Base-by-base conservation (phyloP, 768 basidiomycete species). In the Leccinum olivaceopallidum region DNA sequence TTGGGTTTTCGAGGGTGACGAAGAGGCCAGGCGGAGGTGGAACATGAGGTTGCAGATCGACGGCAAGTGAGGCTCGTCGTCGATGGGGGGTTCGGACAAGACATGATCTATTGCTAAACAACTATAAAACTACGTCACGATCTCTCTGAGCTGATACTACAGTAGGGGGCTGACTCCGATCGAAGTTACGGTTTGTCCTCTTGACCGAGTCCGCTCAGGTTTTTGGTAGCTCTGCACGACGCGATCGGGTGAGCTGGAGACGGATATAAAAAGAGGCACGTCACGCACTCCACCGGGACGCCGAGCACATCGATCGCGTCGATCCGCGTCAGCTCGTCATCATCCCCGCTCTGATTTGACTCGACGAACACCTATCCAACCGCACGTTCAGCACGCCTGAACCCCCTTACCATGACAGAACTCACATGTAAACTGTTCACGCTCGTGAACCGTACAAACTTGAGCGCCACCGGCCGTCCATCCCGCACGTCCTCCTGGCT, bases 21-120 rank as follows among this genome's bases (percentile, higher is more conserved):
- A 86, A 53, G 89, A 89, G 62, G 90, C 93, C 65, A 79, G 77
- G 58, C 79, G 68, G 58, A 75, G 80, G 58, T 98, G 94, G 94
- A 82, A 80, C 54, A 90, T 89, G 86, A 95, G 93, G 92, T 79
- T 93, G 67, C 89, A 92, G 68, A 81, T 92, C 26, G 85, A 88
- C 63, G 87, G 88, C 36, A 87, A 87, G 73, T 89, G 64, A 78
- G 49, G 18, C 53, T 37, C 47, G 32, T 50, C 48, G 18, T 13
- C 18, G 32, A 13, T 47, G 28, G 53, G 5, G 28, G 18, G 8
- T 42, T 1, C 48, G 28, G 47, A 50, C 39, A 37, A n/a, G 55
- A 49, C 10, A 47, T 49, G 54, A 62, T 59, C 57, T 62, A 61
- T 53, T 30, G 18, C 26, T 24, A 63, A 54, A 54, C 37, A 32